Base-by-base conservation (phyloP, 2,329 filamentous ascomycete genomes). In the Helotiales sp. region DNA sequence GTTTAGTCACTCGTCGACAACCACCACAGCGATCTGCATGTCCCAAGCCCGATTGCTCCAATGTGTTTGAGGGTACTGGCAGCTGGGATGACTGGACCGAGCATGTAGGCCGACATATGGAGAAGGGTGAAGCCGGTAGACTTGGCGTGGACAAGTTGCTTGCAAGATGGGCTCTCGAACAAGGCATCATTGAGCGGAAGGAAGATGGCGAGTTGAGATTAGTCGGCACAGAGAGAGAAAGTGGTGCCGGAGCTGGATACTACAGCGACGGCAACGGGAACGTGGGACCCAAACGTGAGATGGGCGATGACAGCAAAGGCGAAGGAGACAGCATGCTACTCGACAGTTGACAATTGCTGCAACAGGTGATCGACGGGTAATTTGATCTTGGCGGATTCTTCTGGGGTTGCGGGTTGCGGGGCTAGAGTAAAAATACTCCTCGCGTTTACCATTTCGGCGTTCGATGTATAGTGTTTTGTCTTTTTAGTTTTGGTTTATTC, bases 1-100 rank as follows among this genome's bases (percentile, higher is more conserved):
- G 95, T 79, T 87, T 93, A 65, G 86, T 90, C 4, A 85, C 84
- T 13, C 83, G 92, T 1, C 86, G 94, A 3, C 80, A 85, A 28
- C 87, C 92, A 0, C 95, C 95, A 0, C 85, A 88, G 66, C 82
- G 84, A 34, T 93, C 92, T 55, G 85, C 90, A 0, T 94, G 92
- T 70, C 88, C 88, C 0, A 89, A 88, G 72, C 81, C 84, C 0
- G 92, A 93, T 72, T 98, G 95, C 76, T 81, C 85, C 11, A 85
- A 85, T 59, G 79, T 84, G 0, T 97, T 97, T 74, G 84, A 88
- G 64, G 93, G 93, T 0, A 81, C 84, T 0, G 86, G 85, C 2
- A 91, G 90, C 8, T 97, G 95, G 95, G 93, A 97, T 65, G 89
- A 93, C 72, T 92, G 93, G 81, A 96, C 96, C 67, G 95, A 98